Base-by-base conservation (phyloP, 2,329 filamentous ascomycete genomes). In the Chaetomium globosum region DNA sequence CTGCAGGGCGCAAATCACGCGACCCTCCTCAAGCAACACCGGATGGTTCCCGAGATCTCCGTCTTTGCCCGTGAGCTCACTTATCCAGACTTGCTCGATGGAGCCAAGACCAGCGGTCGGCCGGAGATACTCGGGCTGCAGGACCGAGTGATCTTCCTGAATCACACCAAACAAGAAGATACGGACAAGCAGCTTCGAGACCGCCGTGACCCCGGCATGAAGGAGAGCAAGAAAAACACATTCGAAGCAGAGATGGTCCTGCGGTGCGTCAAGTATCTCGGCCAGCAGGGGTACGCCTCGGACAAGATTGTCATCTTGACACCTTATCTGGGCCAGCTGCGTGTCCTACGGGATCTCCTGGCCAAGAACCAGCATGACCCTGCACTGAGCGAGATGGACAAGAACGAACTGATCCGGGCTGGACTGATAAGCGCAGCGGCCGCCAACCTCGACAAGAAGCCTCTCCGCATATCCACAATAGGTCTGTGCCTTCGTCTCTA, bases 301-400 rank as follows among this genome's bases (percentile, higher is more conserved):
- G 79, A 86, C 3, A 77, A 89, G 2, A 79, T 92, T 12, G 89
- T 91, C 0, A 78, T 93, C 0, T 74, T 93, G 1, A 91, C 89
- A 0, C 90, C 90, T 0, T 93, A 93, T 69, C 78, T 92, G 0
- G 89, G 89, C 0, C 89, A 92, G 68, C 74, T 93, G 0, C 81
- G 77, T 2, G 77, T 89, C 0, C 77, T 93, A 1, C 74, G 78
- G 21, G 79, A 86, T 0, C 78, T 75, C 0, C 76, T 92, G 1
- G 28, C 16, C 5, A 76, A 77, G 4, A 74, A 80, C 10, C 81
- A 87, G 0, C 86, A 85, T 57, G 89, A 92, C 67, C 86, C 87
- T 0, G 75, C 87, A 0, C 76, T 93, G 0, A 91, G 87, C 68
- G 89, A 93, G 59, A 74, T 91, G 1, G 90, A 93, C 68, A 84